These are phyloP conservation scores for Bromus sterilis DNA, from an alignment of 176 grass and related monocot genomes.

Conservation along the genomic window DNA sequence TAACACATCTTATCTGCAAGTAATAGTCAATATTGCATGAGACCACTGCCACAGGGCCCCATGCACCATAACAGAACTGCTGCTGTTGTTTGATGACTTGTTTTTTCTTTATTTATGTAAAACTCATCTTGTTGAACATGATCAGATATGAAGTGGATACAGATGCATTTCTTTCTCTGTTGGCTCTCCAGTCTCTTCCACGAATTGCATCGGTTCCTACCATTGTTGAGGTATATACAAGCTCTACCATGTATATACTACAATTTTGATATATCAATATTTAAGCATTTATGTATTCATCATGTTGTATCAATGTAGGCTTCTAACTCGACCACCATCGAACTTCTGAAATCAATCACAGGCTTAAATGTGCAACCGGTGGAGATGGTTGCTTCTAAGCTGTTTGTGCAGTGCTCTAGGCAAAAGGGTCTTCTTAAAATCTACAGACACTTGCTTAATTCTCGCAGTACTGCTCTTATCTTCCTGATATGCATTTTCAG, in stretches of 20 bases:
- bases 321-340: conserved; percentile 66
- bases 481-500: conserved; percentile 20
- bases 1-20: background rate
- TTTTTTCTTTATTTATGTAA: conserved; percentile 17
- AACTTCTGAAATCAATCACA: conserved; percentile 93
- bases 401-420: conserved; percentile 96
- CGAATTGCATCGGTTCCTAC: conserved; percentile 70
- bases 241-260: background rate
- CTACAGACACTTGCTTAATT: conserved; percentile 95
- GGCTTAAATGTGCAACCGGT: conserved; percentile 90
- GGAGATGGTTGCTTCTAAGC: conserved; percentile 93
- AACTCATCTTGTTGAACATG: conserved; percentile 39
- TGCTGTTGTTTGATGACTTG: background rate
- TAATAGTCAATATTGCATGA: background rate
- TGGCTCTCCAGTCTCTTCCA: conserved; percentile 84
- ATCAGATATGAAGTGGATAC: conserved; percentile 97
- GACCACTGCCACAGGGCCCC: background rate
- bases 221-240: conserved; percentile 79
- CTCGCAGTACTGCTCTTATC: conserved; percentile 61
- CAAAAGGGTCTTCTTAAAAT: conserved; percentile 94
- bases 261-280: conserved; percentile 12
- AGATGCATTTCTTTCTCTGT: conserved; percentile 87
- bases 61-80: background rate
- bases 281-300: conserved; percentile 21
- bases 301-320: conserved; percentile 59